A percentile compares a stretch with the other conserved stretches of the same genome.
These are phyloP conservation scores for Manihot esculenta DNA, from an alignment of 441 rosid species.

Conservation along the genomic window DNA sequence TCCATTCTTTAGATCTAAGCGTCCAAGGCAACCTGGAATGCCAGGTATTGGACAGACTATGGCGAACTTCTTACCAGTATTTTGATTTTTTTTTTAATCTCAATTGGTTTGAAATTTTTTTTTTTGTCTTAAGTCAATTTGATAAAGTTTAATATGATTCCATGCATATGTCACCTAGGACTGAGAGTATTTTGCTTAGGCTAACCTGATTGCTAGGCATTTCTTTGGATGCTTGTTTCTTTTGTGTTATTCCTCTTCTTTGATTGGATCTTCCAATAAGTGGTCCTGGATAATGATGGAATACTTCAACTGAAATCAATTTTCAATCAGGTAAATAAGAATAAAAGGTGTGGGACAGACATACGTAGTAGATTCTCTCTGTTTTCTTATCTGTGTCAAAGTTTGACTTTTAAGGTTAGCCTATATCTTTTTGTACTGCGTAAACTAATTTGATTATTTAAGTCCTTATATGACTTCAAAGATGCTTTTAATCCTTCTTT, in stretches of 20 bases:
- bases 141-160: not conserved
- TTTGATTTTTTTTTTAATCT: no score
- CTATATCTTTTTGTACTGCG: slow-evolving; percentile 11
- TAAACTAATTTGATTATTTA: slow-evolving; percentile 19
- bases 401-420: slow-evolving; percentile 21
- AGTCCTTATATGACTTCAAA: slow-evolving; percentile 7
- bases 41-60: slow-evolving; percentile 43
- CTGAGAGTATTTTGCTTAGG: slow-evolving; percentile 2
- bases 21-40: slow-evolving; percentile 80
- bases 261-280: not conserved
- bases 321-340: not conserved
- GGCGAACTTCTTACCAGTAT: no score
- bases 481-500: not conserved
- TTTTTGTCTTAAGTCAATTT: not conserved
- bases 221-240: not conserved
- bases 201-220: not conserved
- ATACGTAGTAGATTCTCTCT: slow-evolving; percentile 10
- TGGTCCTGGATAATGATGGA: slow-evolving; percentile 5
- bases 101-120: not conserved
- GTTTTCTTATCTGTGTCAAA: slow-evolving; percentile 14
- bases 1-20: slow-evolving; percentile 81
- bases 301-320: not conserved
- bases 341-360: slow-evolving; percentile 13
- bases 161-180: not conserved
- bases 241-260: not conserved